Evolutionary conservation across 169 alveolate species (phyloP).

Genomic region (Cryptosporidium sp.): DNA sequence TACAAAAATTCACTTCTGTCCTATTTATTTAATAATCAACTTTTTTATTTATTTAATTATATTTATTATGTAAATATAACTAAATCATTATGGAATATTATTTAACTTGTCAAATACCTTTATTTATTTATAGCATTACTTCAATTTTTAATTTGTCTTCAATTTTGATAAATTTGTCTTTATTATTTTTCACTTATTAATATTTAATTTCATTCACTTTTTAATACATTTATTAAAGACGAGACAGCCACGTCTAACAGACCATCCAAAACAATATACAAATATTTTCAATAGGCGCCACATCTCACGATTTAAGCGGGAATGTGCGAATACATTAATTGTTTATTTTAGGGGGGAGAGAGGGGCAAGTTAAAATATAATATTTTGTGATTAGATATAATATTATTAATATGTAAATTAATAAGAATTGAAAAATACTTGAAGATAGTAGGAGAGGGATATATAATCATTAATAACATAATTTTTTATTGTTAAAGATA

Average conservation of each 20-base stretch:
- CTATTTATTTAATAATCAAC: too few relatives aligned
- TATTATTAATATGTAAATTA: background rate
- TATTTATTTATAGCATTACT: background rate
- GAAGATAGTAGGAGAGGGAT: background rate
- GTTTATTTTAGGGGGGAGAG: background rate
- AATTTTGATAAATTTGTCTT: background rate
- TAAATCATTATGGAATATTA: background rate
- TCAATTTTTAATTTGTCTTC: background rate
- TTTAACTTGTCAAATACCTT: background rate
- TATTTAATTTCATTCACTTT: background rate
- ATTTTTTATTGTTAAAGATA: background rate
- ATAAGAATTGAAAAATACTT: background rate
- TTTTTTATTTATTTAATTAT: too few relatives aligned
- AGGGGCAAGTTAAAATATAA: background rate
- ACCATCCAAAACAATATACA: background rate
- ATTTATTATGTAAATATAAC: background rate
- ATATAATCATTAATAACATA: too few relatives aligned
- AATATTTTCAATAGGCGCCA: background rate
- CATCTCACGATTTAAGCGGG: background rate
- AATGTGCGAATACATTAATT: background rate
- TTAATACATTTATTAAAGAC: background rate
- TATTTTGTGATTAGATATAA: background rate
- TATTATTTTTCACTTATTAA: background rate
- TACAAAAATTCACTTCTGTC: background rate
- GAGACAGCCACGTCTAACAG: conserved; percentile 30